phyloP scores from a whole-genome alignment of 371 early-diverging fungal genomes.

The Capillidium heterosporum region DNA sequence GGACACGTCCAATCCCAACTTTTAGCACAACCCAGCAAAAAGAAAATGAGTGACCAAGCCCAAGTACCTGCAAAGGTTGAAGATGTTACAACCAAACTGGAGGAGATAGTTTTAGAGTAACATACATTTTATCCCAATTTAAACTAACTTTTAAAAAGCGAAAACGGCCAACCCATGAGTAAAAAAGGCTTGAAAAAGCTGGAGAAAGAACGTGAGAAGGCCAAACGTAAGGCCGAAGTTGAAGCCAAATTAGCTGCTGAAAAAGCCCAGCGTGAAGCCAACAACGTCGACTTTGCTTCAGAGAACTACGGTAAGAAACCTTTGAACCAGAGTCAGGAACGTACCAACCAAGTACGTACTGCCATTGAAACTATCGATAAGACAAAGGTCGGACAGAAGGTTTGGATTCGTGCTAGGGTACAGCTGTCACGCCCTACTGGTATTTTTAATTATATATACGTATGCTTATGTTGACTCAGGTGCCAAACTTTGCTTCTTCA shows the following conservation, averaged over 20 bases:
- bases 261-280: constrained; percentile 62
- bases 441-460: constrained; percentile 9
- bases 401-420: constrained; percentile 75
- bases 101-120: too few relatives aligned
- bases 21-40: too few relatives aligned
- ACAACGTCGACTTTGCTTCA: constrained; percentile 25
- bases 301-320: constrained; percentile 78
- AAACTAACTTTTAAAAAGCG: constrained; percentile 10
- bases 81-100: too few relatives aligned
- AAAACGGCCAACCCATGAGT: constrained; percentile 77
- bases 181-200: constrained; percentile 88
- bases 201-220: constrained; percentile 80
- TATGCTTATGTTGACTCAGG: constrained; percentile 14
- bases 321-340: constrained; percentile 61
- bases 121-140: too few relatives aligned
- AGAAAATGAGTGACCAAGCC: too few relatives aligned
- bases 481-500: constrained; percentile 80
- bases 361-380: constrained; percentile 37
- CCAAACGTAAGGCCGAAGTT: constrained; percentile 52
- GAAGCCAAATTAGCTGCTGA: constrained; percentile 69
- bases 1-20: too few relatives aligned
- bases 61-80: too few relatives aligned
- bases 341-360: constrained; percentile 26
- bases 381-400: constrained; percentile 45
- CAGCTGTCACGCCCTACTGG: constrained; percentile 79